These are phyloP conservation scores for Solanum medicagineum DNA, from an alignment of 257 asterid species.

Conservation along the genomic window DNA sequence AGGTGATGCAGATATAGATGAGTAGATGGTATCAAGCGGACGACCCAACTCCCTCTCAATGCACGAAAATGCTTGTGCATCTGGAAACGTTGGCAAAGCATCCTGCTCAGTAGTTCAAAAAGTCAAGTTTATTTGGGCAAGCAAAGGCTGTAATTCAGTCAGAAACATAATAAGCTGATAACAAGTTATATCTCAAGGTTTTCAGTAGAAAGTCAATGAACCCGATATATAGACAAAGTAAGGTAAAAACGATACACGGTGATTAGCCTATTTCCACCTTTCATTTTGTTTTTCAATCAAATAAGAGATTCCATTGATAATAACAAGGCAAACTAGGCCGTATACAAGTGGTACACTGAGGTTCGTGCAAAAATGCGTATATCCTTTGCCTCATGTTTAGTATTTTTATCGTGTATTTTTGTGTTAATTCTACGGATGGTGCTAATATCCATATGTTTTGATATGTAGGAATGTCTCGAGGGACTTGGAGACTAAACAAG, in stretches of 20 bases:
- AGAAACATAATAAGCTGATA: neutral
- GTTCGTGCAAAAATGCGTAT: neutral
- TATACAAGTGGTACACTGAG: neutral
- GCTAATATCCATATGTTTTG: neutral
- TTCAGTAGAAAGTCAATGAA: neutral
- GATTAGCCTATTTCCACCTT: neutral
- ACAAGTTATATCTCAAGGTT: neutral
- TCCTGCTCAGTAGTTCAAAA: constrained; percentile 37
- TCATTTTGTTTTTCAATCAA: neutral
- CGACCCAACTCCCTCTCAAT: constrained; percentile 81
- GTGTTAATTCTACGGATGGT: neutral
- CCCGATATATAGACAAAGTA: neutral
- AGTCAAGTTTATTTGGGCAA: neutral
- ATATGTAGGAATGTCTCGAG: neutral
- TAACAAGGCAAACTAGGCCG: neutral
- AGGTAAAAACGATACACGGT: neutral
- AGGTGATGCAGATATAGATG: constrained; percentile 84
- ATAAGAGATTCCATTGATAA: neutral
- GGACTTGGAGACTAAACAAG: neutral
- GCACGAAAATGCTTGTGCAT: constrained; percentile 83
- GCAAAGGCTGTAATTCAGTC: neutral
- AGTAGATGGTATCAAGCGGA: constrained; percentile 64
- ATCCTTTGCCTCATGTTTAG: neutral
- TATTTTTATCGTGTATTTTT: neutral
- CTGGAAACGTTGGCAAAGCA: constrained; percentile 99